These are phyloP conservation scores for Chaetoceros tenuissimus DNA, from an alignment of 108 stramenopile species.

Conservation along the genomic window DNA sequence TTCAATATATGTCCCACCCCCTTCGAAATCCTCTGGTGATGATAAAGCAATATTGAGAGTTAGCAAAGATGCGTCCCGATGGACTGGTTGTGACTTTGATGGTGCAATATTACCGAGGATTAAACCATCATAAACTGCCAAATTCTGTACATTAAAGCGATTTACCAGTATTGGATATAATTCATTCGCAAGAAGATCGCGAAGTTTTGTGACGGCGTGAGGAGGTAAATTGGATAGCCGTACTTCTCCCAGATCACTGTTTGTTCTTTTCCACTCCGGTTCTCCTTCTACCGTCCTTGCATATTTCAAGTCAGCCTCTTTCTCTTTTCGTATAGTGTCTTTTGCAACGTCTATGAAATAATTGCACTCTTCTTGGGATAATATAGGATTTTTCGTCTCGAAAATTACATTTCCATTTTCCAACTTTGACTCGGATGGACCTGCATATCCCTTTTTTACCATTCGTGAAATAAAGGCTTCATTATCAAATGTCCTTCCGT, in stretches of 20 bases:
- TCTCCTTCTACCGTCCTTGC: background rate
- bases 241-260: constrained; percentile 1
- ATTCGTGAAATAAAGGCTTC: background rate
- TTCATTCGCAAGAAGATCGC: background rate
- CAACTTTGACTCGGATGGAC: background rate
- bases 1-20: constrained; percentile 6
- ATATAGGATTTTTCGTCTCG: background rate
- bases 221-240: constrained; percentile 3
- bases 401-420: background rate
- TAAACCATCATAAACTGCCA: constrained; percentile 1
- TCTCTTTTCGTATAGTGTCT: constrained; percentile 1
- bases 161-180: background rate
- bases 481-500: background rate
- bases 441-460: background rate
- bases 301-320: background rate
- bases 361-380: background rate
- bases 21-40: background rate
- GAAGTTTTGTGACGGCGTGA: background rate
- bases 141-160: background rate
- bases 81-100: background rate
- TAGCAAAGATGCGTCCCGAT: constrained; percentile 2
- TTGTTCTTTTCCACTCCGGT: constrained; percentile 1
- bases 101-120: constrained; percentile 5
- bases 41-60: constrained; percentile 5
- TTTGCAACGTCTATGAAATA: background rate